Evolutionary conservation across 345 rosid species (phyloP).

Genomic region (Syzygium oleosum): DNA sequence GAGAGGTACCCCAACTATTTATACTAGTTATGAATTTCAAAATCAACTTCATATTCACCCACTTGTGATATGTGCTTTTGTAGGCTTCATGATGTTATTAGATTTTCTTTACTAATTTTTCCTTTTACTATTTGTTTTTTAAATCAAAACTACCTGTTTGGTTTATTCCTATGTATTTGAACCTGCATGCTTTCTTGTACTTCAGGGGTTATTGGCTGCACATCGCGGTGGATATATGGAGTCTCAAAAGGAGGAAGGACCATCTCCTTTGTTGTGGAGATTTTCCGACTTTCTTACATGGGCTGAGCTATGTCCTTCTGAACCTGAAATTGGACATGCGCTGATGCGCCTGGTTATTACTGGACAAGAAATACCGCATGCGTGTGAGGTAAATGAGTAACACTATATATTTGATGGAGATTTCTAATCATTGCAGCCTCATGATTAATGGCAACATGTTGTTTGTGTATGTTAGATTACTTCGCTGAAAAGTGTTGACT

Average conservation of each 20-base stretch:
- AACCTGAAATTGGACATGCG: constrained; percentile 96
- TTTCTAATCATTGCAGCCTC: not conserved
- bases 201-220: constrained; percentile 90
- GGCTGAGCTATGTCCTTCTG: constrained; percentile 98
- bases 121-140: not conserved
- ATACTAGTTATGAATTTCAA: not conserved
- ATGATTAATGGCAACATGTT: not conserved
- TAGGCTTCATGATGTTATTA: not conserved
- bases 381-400: constrained; percentile 69
- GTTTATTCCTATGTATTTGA: not conserved
- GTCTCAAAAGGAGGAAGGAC: constrained; percentile 95
- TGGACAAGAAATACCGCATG: constrained; percentile 96
- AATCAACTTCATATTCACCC: not conserved
- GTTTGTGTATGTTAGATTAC: not conserved
- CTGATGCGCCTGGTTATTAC: constrained; percentile 98
- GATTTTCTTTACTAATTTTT: not conserved
- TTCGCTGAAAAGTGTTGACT: not conserved
- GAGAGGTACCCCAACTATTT: not conserved
- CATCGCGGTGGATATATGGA: constrained; percentile 99
- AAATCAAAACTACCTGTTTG: not conserved
- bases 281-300: constrained; percentile 92
- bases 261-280: constrained; percentile 96
- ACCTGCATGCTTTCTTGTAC: constrained; percentile 2
- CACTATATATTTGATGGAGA: not conserved
- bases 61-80: not conserved